Evolutionary conservation across 139 green algal species (phyloP), one percentile per base, ranked within the genome.

Genomic region (Chlamydomonas incerta): DNA sequence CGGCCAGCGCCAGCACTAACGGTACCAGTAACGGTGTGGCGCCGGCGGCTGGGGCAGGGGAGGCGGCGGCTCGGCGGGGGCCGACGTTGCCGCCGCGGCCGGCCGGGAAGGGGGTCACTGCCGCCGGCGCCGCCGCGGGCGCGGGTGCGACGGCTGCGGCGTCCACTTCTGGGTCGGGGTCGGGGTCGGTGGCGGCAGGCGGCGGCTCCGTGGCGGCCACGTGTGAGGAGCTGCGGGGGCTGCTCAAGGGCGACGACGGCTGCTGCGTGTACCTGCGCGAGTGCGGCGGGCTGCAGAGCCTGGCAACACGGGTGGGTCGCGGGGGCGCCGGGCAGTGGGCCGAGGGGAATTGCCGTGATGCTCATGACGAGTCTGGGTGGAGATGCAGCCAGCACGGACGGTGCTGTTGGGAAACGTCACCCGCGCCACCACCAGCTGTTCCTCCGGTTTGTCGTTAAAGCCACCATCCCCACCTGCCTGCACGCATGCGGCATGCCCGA

Each of bases 261-360:
- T 86, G 74, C 65, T 82, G 80, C n/a, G 71, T 93, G 21, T 93
- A 95, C 87, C 82, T 93, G 21, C 81, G 90, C 17, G 85, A 89
- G 50, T 94, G 89, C 81, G 90, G 90, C 1, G 92, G 92, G 13
- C 37, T 95, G 21, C n/a, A 82, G 77, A 31, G 74, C 41, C 11
- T 74, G 31, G 75, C 75, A 1, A 29, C 37, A 29, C 23, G 58
- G 60, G 75, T 83, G 62, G 41, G 75, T 46, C 24, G 4, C 10
- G 10, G 20, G 58, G 58, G 58, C 23, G 18, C 15, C 23, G 13
- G 13, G 55, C 55, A 60, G 55, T 10, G 18, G 55, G 55, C 55
- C 8, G 41, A 8, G 41, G n/a, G n/a, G n/a, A n/a, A n/a, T n/a
- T n/a, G n/a, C n/a, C n/a, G n/a, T n/a, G n/a, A n/a, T n/a, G n/a